Evolutionary conservation across 331 rosid genomes (phyloP).

Genomic region (Malus hybrid): DNA sequence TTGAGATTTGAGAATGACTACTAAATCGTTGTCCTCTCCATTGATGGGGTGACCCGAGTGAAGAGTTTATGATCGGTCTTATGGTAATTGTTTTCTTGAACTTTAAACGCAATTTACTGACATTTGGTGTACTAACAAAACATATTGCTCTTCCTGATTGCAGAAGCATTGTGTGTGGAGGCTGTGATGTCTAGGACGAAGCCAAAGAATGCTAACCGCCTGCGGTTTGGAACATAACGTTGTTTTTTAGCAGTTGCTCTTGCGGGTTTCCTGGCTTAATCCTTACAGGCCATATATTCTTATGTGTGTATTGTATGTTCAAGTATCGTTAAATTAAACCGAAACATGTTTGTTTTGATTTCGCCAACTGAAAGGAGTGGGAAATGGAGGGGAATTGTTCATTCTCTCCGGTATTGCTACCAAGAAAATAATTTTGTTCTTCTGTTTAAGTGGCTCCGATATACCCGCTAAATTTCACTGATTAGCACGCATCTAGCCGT

Average conservation of each 20-base stretch:
- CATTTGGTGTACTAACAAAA: not conserved
- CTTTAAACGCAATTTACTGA: not conserved
- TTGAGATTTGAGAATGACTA: not conserved
- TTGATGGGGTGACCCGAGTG: not conserved
- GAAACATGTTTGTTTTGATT: not conserved
- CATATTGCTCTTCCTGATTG: not conserved
- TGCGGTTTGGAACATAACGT: constrained; percentile 15
- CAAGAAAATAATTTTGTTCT: not conserved
- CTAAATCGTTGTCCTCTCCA: not conserved
- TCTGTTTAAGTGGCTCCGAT: too few relatives aligned
- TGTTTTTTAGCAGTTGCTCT: constrained; percentile 9
- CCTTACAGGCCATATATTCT: constrained; percentile 25
- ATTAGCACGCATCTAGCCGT: too few relatives aligned
- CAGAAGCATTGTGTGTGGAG: constrained; percentile 79
- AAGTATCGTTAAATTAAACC: constrained; percentile 18
- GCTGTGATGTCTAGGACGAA: constrained; percentile 47
- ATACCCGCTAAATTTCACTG: too few relatives aligned
- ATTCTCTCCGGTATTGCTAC: constrained; percentile 48
- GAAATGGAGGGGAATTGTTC: constrained; percentile 60
- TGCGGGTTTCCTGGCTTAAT: constrained; percentile 22
- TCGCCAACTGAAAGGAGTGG: constrained; percentile 4
- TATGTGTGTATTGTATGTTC: constrained; percentile 31
- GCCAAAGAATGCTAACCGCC: constrained; percentile 3
- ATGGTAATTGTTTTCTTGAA: not conserved
- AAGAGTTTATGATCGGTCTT: not conserved